Evolutionary conservation across 2,329 filamentous ascomycete species (phyloP), one percentile per base, ranked within the genome.

Genomic region (Phaeophleospora eucalypticola): DNA sequence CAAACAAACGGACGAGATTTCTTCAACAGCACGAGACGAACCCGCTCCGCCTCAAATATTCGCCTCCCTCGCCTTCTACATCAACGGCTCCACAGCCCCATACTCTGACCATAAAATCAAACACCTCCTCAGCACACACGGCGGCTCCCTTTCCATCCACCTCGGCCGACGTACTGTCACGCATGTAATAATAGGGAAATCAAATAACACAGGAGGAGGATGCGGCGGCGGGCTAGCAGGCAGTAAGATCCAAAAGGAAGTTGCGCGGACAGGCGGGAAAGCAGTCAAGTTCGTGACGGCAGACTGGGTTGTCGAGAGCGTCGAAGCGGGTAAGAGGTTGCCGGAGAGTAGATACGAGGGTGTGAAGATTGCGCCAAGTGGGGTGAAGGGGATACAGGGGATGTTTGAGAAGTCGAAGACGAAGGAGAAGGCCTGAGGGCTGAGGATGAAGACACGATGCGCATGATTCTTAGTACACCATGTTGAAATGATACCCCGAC

Each of bases 71-170:
- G 83, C 80, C 42, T 78, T 95, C 58, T 93, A 91, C 69, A 79
- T 96, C 67, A 95, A 95, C 67, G 89, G 89, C 51, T 90, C 86
- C 56, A 95, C 89, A 2, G 78, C 83, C 49, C 89, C 90, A 18
- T 79, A 95, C 52, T 94, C 87, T 12, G 90, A 96, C 66, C 87
- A 95, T 71, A 86, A 81, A 64, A 78, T 96, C 47, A 94, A 93
- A 72, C 82, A 83, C 45, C 67, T 94, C 14, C 77, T 96, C 32
- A 80, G 78, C 4, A 75, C 82, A 46, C 81, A 95, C 62, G 91
- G 90, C 16, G 91, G 82, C 1, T 74, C 70, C 35, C 74, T 88
- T 57, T 84, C 87, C 3, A 77, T 89, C 29, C 76, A 82, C 48
- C 79, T 95, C 8, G 84, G 81, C 8, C 79, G 88, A 36, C 78